Evolutionary conservation across 495 filamentous ascomycete species (phyloP).

Genomic region (Tuber melanosporum): DNA sequence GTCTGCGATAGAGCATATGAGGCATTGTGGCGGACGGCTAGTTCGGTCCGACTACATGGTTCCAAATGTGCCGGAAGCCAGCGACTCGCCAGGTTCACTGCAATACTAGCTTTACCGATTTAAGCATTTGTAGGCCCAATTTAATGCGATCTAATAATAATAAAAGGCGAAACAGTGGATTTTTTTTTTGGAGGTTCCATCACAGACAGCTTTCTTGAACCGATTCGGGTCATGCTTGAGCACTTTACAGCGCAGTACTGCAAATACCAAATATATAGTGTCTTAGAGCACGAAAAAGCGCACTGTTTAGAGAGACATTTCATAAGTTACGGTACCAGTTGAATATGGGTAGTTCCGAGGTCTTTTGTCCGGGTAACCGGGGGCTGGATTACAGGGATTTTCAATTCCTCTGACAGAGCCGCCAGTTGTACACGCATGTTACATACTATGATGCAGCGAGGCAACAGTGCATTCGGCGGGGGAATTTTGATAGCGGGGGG

Average conservation of each 20-base stretch:
- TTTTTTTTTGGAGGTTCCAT: background rate
- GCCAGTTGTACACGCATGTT: conserved; percentile 2
- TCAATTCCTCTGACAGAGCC: background rate
- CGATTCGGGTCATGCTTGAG: background rate
- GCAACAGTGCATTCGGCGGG: background rate
- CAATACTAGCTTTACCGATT: background rate
- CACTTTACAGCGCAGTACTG: background rate
- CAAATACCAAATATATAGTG: background rate
- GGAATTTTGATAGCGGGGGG: background rate
- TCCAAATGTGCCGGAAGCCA: background rate
- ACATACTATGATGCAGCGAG: background rate
- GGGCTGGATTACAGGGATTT: background rate
- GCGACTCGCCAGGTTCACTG: background rate
- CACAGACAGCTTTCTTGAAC: background rate
- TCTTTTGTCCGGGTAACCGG: background rate
- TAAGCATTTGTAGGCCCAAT: background rate
- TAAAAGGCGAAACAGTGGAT: background rate
- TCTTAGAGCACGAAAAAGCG: background rate
- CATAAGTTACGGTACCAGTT: too few species aligned
- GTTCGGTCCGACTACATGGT: background rate
- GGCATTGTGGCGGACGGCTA: background rate
- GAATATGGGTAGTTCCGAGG: background rate
- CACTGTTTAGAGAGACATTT: too few species aligned
- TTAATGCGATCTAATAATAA: background rate
- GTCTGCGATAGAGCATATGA: background rate